A percentile compares a stretch with the other conserved stretches of the same genome.
phyloP scores from a whole-genome alignment of 2,329 filamentous ascomycete species.

The Fusarium oligoseptatum region DNA sequence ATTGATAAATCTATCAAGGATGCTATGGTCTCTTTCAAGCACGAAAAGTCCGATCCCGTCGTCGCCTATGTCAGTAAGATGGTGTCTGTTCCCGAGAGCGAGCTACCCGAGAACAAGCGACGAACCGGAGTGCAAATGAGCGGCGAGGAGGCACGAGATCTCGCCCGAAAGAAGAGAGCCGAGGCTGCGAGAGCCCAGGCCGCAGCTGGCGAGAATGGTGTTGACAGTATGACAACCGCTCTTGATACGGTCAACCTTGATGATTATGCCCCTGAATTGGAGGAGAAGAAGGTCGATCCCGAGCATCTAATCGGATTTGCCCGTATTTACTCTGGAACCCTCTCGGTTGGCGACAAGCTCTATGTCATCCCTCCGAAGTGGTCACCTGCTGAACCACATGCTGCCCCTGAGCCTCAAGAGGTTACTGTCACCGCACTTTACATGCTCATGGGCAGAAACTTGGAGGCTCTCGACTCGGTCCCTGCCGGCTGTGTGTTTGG shows the following conservation, averaged over 20 bases:
- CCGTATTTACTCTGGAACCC: conserved; percentile 89
- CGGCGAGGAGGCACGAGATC: conserved; percentile 89
- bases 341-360: conserved; percentile 89
- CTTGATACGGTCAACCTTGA: conserved; percentile 73
- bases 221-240: conserved; percentile 70
- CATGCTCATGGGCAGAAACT: conserved; percentile 91
- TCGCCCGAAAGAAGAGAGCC: conserved; percentile 88
- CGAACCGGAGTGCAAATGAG: conserved; percentile 75
- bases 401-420: conserved; percentile 80
- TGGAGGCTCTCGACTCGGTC: conserved; percentile 86
- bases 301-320: conserved; percentile 97
- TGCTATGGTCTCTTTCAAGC: conserved; percentile 87
- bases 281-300: conserved; percentile 74
- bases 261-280: conserved; percentile 59
- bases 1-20: conserved; percentile 78
- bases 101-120: conserved; percentile 88
- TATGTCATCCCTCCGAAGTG: conserved; percentile 96
- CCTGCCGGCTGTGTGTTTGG: conserved; percentile 96
- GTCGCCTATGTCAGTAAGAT: conserved; percentile 99
- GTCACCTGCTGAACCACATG: conserved; percentile 81
- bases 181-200: conserved; percentile 87
- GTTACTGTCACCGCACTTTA: conserved; percentile 90
- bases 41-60: conserved; percentile 77
- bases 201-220: conserved; percentile 61
- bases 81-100: conserved; percentile 94